A percentile compares a stretch with the other conserved stretches of the same genome.
phyloP scores from a whole-genome alignment of 2,329 filamentous ascomycete genomes.

The Calonectria multiphialidica region DNA sequence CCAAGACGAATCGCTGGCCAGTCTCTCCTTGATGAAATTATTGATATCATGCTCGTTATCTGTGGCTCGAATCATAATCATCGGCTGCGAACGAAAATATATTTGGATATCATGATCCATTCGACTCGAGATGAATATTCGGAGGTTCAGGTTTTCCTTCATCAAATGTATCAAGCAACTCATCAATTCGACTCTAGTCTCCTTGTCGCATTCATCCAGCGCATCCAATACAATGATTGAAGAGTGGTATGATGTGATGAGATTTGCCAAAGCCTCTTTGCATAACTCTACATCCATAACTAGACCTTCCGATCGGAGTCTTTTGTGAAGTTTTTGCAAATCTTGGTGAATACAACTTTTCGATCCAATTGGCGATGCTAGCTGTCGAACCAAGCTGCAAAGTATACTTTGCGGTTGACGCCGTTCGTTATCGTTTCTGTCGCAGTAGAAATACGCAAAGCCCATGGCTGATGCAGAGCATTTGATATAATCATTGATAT shows the following conservation, averaged over 20 bases:
- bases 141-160: background rate
- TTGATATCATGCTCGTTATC: background rate
- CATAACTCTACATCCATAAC: background rate
- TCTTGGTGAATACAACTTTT: background rate
- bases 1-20: background rate
- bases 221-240: background rate
- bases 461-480: background rate
- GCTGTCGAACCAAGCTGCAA: background rate
- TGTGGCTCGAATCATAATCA: background rate
- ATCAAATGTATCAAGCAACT: background rate
- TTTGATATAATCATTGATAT: background rate
- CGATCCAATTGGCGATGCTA: background rate
- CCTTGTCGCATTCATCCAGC: background rate
- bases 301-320: background rate
- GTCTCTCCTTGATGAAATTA: background rate
- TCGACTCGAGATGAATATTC: background rate
- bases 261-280: background rate
- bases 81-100: background rate
- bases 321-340: background rate
- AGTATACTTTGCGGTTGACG: background rate
- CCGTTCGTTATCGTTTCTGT: background rate
- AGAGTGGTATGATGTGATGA: background rate
- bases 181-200: background rate
- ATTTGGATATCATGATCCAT: background rate
- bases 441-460: background rate